phyloP scores from a whole-genome alignment of 345 rosid species.

The Firmiana major region DNA sequence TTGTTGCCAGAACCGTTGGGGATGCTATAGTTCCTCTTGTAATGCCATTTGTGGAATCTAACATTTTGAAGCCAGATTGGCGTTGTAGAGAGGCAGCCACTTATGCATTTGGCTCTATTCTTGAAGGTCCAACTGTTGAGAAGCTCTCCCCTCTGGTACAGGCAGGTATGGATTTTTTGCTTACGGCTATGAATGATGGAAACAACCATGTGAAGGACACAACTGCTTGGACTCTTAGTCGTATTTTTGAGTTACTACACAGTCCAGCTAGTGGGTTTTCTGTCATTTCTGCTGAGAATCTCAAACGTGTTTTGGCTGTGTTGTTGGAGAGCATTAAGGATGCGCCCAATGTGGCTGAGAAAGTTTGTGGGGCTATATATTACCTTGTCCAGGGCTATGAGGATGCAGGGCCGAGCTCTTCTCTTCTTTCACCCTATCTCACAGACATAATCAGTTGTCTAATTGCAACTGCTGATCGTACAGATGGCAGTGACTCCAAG shows the following conservation, averaged over 20 bases:
- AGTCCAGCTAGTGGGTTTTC: constrained; percentile 63
- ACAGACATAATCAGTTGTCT: constrained; percentile 58
- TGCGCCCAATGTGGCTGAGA: constrained; percentile 82
- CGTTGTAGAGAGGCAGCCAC: constrained; percentile 89
- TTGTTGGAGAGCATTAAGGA: constrained; percentile 70
- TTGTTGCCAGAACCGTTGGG: constrained; percentile 91
- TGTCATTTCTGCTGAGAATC: constrained; percentile 61
- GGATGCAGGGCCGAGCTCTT: constrained; percentile 57
- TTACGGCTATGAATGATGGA: constrained; percentile 70
- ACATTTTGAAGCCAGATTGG: constrained; percentile 72
- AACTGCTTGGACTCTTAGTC: constrained; percentile 90
- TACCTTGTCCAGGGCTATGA: constrained; percentile 91
- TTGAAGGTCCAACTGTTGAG: constrained; percentile 77
- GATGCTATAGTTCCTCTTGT: constrained; percentile 80
- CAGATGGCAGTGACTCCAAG: constrained; percentile 64
- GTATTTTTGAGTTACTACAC: constrained; percentile 89
- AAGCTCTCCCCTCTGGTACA: constrained; percentile 74
- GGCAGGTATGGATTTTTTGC: constrained; percentile 72
- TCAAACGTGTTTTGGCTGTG: constrained; percentile 50
- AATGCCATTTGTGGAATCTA: constrained; percentile 82
- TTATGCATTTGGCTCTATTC: constrained; percentile 85
- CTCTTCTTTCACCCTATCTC: constrained; percentile 65
- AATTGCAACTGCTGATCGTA: constrained; percentile 66
- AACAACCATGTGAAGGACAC: constrained; percentile 92
- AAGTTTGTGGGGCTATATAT: constrained; percentile 89